phyloP scores from a whole-genome alignment of 2,329 filamentous ascomycete genomes.

The Metarhizium rileyi region DNA sequence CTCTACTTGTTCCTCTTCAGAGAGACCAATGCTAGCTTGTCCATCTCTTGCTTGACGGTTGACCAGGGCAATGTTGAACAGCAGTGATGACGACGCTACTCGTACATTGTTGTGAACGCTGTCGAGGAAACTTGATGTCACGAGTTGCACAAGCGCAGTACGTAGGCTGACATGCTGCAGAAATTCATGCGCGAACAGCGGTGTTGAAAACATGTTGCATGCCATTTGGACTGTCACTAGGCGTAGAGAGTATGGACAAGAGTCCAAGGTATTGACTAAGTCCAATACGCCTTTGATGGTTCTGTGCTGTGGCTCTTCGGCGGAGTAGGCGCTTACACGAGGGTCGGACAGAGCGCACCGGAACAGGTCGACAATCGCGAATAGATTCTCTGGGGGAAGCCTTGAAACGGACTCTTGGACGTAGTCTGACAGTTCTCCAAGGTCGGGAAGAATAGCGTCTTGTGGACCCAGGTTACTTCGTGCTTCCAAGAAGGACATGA shows the following conservation, averaged over 20 bases:
- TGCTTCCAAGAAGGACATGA: constrained; percentile 63
- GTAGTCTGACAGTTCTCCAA: constrained; percentile 54
- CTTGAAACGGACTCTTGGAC: constrained; percentile 44
- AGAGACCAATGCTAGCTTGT: constrained; percentile 46
- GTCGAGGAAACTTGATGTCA: constrained; percentile 73
- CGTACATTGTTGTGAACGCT: constrained; percentile 63
- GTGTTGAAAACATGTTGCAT: constrained; percentile 75
- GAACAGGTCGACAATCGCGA: constrained; percentile 78
- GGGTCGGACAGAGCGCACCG: constrained; percentile 68
- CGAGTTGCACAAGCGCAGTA: constrained; percentile 52
- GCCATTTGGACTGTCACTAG: constrained; percentile 74
- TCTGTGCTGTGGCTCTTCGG: constrained; percentile 58
- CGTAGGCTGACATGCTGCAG: constrained; percentile 43
- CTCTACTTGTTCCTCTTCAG: constrained; percentile 67
- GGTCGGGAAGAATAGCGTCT: constrained; percentile 60
- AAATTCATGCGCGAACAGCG: constrained; percentile 58
- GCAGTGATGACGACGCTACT: constrained; percentile 70
- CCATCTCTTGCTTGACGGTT: constrained; percentile 57
- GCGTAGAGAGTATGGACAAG: constrained; percentile 70
- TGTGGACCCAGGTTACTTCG: constrained; percentile 48
- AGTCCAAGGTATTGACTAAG: constrained; percentile 43
- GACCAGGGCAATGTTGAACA: constrained; percentile 70
- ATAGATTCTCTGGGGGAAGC: constrained; percentile 57
- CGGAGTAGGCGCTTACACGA: constrained; percentile 71
- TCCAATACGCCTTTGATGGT: constrained; percentile 55